Conservation (phyloP, 257 asterid genomes). For the Salvia hispanica region DNA sequence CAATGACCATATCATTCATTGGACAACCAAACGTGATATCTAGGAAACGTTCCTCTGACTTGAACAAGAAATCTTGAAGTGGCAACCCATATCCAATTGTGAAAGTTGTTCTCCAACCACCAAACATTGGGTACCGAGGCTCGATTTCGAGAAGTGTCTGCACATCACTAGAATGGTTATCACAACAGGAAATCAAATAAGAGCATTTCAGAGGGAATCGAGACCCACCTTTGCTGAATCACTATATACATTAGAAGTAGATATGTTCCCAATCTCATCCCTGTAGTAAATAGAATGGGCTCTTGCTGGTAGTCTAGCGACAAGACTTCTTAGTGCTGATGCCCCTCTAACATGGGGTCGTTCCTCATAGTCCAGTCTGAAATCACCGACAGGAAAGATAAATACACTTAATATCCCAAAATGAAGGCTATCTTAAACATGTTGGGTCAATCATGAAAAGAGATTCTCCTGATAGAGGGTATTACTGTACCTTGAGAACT, state of each 20-base stretch:
- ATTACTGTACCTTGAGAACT: constrained; percentile 79
- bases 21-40: constrained; percentile 83
- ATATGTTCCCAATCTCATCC: constrained; percentile 95
- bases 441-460: constrained; percentile 11
- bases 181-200: constrained; percentile 30
- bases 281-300: constrained; percentile 96
- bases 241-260: constrained; percentile 82
- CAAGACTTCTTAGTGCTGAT: constrained; percentile 66
- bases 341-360: constrained; percentile 84
- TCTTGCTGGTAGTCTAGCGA: constrained; percentile 83
- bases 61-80: constrained; percentile 83
- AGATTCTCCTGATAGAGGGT: neutral
- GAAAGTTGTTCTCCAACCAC: constrained; percentile 97
- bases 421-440: constrained; percentile 10
- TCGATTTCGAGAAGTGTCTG: constrained; percentile 91
- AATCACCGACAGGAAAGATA: constrained; percentile 22
- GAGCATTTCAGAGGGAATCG: constrained; percentile 17
- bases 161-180: constrained; percentile 33
- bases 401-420: constrained; percentile 9
- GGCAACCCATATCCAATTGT: constrained; percentile 96
- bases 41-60: constrained; percentile 72
- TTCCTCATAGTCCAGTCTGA: constrained; percentile 86
- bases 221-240: constrained; percentile 71
- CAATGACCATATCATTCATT: constrained; percentile 74
- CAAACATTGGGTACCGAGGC: constrained; percentile 97